Evolutionary conservation across 2,329 filamentous ascomycete genomes (phyloP).

Genomic region (Exophiala alcalophila): DNA sequence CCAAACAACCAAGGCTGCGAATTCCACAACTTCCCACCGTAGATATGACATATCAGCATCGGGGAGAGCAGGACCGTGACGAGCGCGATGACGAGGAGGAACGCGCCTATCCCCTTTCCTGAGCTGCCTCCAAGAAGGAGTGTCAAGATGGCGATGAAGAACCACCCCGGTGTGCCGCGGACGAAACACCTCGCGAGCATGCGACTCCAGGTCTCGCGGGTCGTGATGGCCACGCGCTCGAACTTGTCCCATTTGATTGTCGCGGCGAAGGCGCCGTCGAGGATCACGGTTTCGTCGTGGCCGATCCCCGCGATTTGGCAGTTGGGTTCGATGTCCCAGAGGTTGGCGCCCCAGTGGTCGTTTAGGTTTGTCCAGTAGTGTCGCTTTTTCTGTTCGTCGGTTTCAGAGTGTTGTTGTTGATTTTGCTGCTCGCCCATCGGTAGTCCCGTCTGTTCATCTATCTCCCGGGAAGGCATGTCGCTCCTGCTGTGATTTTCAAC

Average conservation of each 20-base stretch:
- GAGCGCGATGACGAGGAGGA: slow-evolving; percentile 22
- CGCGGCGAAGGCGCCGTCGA: slow-evolving; percentile 43
- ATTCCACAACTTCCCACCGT: slow-evolving; percentile 41
- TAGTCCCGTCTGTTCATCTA: neutral
- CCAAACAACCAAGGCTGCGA: slow-evolving; percentile 46
- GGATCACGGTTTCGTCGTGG: slow-evolving; percentile 43
- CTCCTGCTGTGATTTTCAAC: slow-evolving; percentile 1
- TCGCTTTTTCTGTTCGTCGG: slow-evolving; percentile 18
- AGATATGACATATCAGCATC: slow-evolving; percentile 38
- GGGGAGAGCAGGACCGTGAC: slow-evolving; percentile 34
- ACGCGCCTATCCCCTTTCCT: slow-evolving; percentile 8
- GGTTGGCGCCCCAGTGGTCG: slow-evolving; percentile 42
- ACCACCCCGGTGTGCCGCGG: slow-evolving; percentile 26
- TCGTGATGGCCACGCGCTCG: slow-evolving; percentile 34
- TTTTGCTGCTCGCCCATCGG: neutral
- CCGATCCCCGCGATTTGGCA: slow-evolving; percentile 44
- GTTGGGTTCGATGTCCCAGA: slow-evolving; percentile 47
- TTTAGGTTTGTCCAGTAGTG: slow-evolving; percentile 18
- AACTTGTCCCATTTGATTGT: slow-evolving; percentile 47
- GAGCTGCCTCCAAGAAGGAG: neutral
- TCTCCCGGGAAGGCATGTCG: neutral
- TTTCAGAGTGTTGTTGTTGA: neutral
- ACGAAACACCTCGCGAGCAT: slow-evolving; percentile 24
- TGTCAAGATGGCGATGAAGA: slow-evolving; percentile 14
- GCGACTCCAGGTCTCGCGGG: slow-evolving; percentile 34